Conservation (phyloP, 306 rosid genomes). For the cucumber (Cucumis sativus) region Cucumber_9930_V3 NC_026655.2:15955001-15955500, state of each 20-base stretch:
- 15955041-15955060: slow-evolving; percentile 19
- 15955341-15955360: slow-evolving; percentile 64
- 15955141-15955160: slow-evolving; percentile 56
- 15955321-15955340: slow-evolving; percentile 76
- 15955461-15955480: slow-evolving; percentile 27
- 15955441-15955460: slow-evolving; percentile 70
- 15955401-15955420: slow-evolving; percentile 85
- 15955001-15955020: slow-evolving; percentile 30
- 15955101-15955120: slow-evolving; percentile 22
- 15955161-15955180: slow-evolving; percentile 65
- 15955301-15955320: slow-evolving; percentile 40
- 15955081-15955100: slow-evolving; percentile 11
- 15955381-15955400: slow-evolving; percentile 68
- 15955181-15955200: slow-evolving; percentile 70
- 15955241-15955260: slow-evolving; percentile 67
- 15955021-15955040: slow-evolving; percentile 35
- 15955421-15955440: slow-evolving; percentile 83
- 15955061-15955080: slow-evolving; percentile 18
- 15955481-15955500: slow-evolving; percentile 25
- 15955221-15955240: slow-evolving; percentile 73
- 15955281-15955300: slow-evolving; percentile 34
- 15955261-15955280: slow-evolving; percentile 73
- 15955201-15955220: slow-evolving; percentile 70
- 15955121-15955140: slow-evolving; percentile 27
- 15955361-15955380: slow-evolving; percentile 74